Evolutionary conservation across 768 basidiomycete genomes (phyloP).

Genomic region (Suillus sp.): DNA sequence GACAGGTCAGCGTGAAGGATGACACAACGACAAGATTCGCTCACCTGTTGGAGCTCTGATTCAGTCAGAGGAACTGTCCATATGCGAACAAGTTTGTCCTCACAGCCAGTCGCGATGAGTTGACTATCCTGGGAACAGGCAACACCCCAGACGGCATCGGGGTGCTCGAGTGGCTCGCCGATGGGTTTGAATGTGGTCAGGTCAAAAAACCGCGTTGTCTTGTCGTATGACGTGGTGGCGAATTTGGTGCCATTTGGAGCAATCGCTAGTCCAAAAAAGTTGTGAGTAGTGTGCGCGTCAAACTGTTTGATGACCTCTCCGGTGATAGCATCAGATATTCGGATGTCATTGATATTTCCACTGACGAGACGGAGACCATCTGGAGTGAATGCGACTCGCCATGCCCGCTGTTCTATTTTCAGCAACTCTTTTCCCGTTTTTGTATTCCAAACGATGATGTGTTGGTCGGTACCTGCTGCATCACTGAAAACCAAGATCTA

Average conservation of each 20-base stretch:
- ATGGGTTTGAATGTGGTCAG: background rate
- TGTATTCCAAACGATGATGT: background rate
- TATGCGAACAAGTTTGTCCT: background rate
- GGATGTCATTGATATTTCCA: background rate
- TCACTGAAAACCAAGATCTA: no score
- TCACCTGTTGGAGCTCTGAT: background rate
- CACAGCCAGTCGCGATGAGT: background rate
- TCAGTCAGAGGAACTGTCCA: background rate
- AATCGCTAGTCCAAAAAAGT: no score
- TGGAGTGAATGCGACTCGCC: background rate
- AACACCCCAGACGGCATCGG: rapidly evolving
- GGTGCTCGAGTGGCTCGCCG: background rate
- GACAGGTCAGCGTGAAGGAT: background rate
- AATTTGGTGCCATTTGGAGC: background rate
- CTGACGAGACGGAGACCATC: background rate
- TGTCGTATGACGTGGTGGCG: background rate
- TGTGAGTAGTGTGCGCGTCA: background rate
- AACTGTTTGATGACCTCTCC: background rate
- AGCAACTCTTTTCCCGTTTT: background rate
- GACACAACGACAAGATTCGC: background rate
- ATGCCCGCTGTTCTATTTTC: background rate
- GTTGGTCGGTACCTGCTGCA: background rate
- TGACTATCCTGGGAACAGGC: background rate
- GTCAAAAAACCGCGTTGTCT: background rate
- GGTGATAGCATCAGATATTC: background rate